Evolutionary conservation across 1,139 yeast genomes (phyloP).

Genomic region (Saccharomyces pastorianus): DNA sequence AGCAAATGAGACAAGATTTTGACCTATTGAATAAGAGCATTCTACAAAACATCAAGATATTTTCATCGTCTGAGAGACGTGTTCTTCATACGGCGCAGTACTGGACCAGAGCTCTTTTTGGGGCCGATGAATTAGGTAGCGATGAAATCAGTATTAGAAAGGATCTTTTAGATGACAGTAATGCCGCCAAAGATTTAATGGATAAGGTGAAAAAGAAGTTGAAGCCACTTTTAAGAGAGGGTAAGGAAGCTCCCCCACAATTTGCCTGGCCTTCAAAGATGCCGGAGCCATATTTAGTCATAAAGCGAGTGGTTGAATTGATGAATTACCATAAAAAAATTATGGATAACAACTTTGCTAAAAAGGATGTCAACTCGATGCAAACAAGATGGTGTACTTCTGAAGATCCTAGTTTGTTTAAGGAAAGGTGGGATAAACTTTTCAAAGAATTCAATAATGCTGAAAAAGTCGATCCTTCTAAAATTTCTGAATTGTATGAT

Average conservation of each 20-base stretch:
- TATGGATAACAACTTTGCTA: constrained; percentile 72
- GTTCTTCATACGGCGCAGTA: constrained; percentile 88
- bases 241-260: constrained; percentile 97
- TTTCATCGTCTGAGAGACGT: constrained; percentile 88
- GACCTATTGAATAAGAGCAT: constrained; percentile 79
- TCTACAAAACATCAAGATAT: constrained; percentile 69
- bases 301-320: constrained; percentile 86
- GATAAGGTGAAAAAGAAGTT: constrained; percentile 95
- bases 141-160: constrained; percentile 78
- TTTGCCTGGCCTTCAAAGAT: constrained; percentile 98
- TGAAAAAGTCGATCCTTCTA: constrained; percentile 96
- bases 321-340: constrained; percentile 88
- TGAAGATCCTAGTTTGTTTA: constrained; percentile 83
- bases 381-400: constrained; percentile 94
- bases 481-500: constrained; percentile 91
- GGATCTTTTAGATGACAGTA: constrained; percentile 89
- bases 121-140: constrained; percentile 64
- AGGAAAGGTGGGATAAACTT: constrained; percentile 95
- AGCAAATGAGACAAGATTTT: constrained; percentile 87
- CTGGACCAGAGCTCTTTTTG: constrained; percentile 76
- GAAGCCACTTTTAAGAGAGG: constrained; percentile 88
- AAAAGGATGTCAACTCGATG: constrained; percentile 56
- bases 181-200: constrained; percentile 97
- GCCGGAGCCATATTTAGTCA: constrained; percentile 94
- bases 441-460: constrained; percentile 87